Evolutionary conservation across 1,139 yeast genomes (phyloP), one percentile per base, ranked within the genome.

Genomic region (Magnusiomyces paraingens): DNA sequence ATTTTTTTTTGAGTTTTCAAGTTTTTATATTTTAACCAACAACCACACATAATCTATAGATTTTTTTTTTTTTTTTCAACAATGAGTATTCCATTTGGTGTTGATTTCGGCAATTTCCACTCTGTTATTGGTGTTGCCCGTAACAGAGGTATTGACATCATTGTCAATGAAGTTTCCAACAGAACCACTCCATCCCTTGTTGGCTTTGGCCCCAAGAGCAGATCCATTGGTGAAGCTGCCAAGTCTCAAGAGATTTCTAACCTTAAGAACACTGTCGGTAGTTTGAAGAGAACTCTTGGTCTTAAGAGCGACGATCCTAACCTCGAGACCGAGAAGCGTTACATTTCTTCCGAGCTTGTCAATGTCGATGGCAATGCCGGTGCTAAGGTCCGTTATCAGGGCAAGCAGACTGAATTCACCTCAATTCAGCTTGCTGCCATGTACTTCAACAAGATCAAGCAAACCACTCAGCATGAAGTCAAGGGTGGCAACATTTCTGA

Each of bases 121-220:
- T 57, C 79, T 61, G 97, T 91, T 64, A 81, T 93, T 70, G 98
- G 97, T 49, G 95, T 95, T 71, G 99, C 99, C 61, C 87, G 95
- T 73, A 93, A 93, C 82, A 84, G 98, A 79, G 98, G 98, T 70
- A 93, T 94, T 71, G 99, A 93, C 73, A 85, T 94, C 67, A 88
- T 93, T 66, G 98, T 93, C 76, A 94, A 94, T 73, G 99, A 93
- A 74, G 99, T 93, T 52, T 91, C 98, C 55, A 93, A 93, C 84
- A 86, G 99, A 75, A 74, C 95, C 62, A 93, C 99, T 44, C 99
- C 99, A 39, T 77, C 97, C 26, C 77, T 93, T 63, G 94, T 94
- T 64, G 98, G 97, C 43, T 93, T 93, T 66, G 98, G 98, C 63
- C 71, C 71, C 60, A 89, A 86, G 76, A 84, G 80, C 79, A 84